Evolutionary conservation across 2,329 filamentous ascomycete species (phyloP).

Genomic region (Aspergillus felis): DNA sequence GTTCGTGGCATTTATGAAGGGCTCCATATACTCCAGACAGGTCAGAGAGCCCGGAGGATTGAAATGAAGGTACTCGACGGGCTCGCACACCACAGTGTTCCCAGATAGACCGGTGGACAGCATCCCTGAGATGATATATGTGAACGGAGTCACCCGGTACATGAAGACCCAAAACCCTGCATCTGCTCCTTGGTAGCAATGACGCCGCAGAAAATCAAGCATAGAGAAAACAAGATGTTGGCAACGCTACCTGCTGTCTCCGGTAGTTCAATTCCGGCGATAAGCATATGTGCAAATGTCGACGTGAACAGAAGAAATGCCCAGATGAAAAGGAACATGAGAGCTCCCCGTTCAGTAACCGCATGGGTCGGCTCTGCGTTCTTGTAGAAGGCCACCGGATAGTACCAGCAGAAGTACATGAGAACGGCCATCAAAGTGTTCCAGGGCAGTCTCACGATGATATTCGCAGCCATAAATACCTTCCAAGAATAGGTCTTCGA

Average conservation of each 20-base stretch:
- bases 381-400: constrained; percentile 53
- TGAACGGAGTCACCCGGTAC: no score
- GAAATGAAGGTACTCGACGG: no score
- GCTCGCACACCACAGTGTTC: no score
- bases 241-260: background rate
- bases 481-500: constrained; percentile 80
- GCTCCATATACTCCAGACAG: no score
- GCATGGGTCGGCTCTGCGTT: background rate
- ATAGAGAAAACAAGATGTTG: background rate
- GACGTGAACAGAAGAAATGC: background rate
- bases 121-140: no score
- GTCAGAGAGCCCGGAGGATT: no score
- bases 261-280: background rate
- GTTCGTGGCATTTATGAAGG: no score
- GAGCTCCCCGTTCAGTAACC: background rate
- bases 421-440: constrained; percentile 68
- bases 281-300: background rate
- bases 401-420: constrained; percentile 79
- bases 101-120: no score
- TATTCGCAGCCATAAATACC: constrained; percentile 75
- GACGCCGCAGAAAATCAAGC: constrained; percentile 36
- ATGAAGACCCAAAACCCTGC: no score
- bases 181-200: no score
- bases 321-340: background rate
- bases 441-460: constrained; percentile 80